Conservation (phyloP, 441 rosid species). For the Aquilaria agallochum region DNA sequence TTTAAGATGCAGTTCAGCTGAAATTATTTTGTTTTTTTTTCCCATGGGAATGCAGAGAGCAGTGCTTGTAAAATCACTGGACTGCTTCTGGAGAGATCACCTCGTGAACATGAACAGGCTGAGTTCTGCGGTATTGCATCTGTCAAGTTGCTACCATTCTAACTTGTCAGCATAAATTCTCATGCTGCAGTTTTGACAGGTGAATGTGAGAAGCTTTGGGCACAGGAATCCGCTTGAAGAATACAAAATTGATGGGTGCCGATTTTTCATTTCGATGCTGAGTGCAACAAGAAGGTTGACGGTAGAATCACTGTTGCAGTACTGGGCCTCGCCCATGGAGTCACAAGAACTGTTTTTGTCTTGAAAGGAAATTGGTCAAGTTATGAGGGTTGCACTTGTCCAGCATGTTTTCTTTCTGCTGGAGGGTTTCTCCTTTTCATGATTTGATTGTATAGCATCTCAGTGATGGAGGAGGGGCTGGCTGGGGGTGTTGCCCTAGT, state of each 20-base stretch:
- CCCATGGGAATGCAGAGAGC: constrained; percentile 55
- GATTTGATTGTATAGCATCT: too few species aligned
- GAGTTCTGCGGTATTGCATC: constrained; percentile 71
- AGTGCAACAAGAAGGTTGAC: constrained; percentile 89
- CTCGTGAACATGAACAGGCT: constrained; percentile 94
- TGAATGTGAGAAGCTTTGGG: constrained; percentile 91
- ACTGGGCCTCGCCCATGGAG: constrained; percentile 85
- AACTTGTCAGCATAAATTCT: constrained; percentile 16
- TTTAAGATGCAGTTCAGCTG: too few species aligned
- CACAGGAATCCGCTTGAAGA: constrained; percentile 98
- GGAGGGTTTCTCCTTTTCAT: too few species aligned
- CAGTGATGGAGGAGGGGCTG: too few species aligned
- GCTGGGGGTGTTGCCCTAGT: too few species aligned
- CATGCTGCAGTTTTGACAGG: constrained; percentile 41
- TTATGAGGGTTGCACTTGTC: too few species aligned
- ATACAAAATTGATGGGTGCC: constrained; percentile 94
- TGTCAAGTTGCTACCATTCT: constrained; percentile 9
- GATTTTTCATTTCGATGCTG: constrained; percentile 95
- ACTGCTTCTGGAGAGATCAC: constrained; percentile 95
- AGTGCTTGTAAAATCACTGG: constrained; percentile 82
- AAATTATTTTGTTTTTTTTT: not conserved
- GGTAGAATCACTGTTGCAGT: constrained; percentile 69
- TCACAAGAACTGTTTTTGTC: constrained; percentile 60
- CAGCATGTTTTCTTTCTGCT: too few species aligned
- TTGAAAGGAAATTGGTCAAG: constrained; percentile 12